Percentiles rank a stretch among this genome's conserved stretches.
These are phyloP conservation scores for Lactifluus pinguis DNA, from an alignment of 768 basidiomycete genomes.

Conservation along the genomic window DNA sequence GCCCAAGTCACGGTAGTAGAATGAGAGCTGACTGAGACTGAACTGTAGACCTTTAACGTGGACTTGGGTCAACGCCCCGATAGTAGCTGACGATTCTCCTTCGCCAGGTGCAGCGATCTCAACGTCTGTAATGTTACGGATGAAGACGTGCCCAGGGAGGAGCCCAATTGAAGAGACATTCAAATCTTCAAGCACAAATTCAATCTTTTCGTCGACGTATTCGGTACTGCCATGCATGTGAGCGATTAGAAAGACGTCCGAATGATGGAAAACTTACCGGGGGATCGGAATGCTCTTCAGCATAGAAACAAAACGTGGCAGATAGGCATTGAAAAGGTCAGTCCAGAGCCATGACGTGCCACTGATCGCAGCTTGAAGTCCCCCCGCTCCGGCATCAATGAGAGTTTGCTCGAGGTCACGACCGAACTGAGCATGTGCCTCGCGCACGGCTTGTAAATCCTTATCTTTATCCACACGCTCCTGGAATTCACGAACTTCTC, in stretches of 20 bases:
- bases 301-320: conserved; percentile 45
- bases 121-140: conserved; percentile 61
- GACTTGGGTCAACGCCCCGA: conserved; percentile 59
- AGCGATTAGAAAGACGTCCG: neutral
- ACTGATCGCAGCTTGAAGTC: conserved; percentile 46
- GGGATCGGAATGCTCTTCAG: conserved; percentile 63
- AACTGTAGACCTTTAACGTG: conserved; percentile 59
- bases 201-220: conserved; percentile 56
- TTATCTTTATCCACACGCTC: conserved; percentile 39
- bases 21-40: conserved; percentile 54
- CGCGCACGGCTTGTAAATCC: conserved; percentile 38
- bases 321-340: conserved; percentile 73
- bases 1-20: conserved; percentile 61
- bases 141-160: conserved; percentile 60
- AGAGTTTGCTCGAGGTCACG: conserved; percentile 40
- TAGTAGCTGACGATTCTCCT: conserved; percentile 35
- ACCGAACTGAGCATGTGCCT: conserved; percentile 41
- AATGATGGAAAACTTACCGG: conserved; percentile 32
- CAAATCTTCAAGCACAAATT: conserved; percentile 69
- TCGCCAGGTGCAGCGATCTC: conserved; percentile 39
- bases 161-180: conserved; percentile 59
- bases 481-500: conserved; percentile 37
- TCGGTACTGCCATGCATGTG: conserved; percentile 43
- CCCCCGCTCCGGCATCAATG: conserved; percentile 32
- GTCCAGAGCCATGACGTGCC: conserved; percentile 71